phyloP scores from a whole-genome alignment of 2,329 filamentous ascomycete species.

The Curvularia hawaiiensis region DNA sequence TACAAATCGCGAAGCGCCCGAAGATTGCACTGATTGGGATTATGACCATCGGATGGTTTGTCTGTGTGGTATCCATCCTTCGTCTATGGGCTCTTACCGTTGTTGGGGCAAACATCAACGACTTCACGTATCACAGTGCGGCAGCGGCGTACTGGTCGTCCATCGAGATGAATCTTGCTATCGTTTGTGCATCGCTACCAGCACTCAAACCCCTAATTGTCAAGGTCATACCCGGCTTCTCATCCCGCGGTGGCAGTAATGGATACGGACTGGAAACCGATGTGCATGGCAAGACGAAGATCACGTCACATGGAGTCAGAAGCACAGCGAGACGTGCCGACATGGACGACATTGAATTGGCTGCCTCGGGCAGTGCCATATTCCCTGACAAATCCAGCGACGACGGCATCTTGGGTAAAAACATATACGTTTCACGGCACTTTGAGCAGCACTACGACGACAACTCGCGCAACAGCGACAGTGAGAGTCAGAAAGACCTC shows the following conservation, averaged over 20 bases:
- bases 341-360: conserved; percentile 23
- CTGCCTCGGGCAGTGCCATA: neutral
- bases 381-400: conserved; percentile 6
- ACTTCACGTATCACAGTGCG: conserved; percentile 31
- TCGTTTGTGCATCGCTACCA: conserved; percentile 41
- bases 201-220: conserved; percentile 37
- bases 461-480: conserved; percentile 3
- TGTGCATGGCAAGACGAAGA: conserved; percentile 1
- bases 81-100: conserved; percentile 30
- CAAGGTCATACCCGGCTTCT: conserved; percentile 29
- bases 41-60: conserved; percentile 41
- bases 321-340: conserved; percentile 8
- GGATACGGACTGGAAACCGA: conserved; percentile 13
- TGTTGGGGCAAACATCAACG: conserved; percentile 21
- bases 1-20: conserved; percentile 30
- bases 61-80: conserved; percentile 40
- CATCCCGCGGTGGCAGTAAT: conserved; percentile 15
- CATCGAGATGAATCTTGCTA: conserved; percentile 40
- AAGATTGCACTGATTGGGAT: conserved; percentile 30
- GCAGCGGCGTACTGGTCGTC: conserved; percentile 35
- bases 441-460: conserved; percentile 11
- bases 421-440: conserved; percentile 8
- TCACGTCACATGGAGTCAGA: neutral
- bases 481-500: conserved; percentile 12
- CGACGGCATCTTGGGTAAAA: conserved; percentile 14